These are phyloP conservation scores for Fusarium pilosicola DNA, from an alignment of 2,329 filamentous ascomycete genomes.

Conservation along the genomic window DNA sequence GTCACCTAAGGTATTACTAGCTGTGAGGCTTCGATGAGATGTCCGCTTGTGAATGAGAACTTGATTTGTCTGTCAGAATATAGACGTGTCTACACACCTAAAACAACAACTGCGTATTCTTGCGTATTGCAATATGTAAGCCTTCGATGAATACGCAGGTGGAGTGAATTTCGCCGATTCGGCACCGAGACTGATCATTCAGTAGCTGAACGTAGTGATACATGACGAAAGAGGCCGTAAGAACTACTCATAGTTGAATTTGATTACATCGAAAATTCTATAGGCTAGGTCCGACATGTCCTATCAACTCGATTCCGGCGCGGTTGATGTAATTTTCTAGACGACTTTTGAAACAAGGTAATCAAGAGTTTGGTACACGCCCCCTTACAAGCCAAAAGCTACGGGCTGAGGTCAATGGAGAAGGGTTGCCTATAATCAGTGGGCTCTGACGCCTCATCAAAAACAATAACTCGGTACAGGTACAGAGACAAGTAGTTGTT, in stretches of 20 bases:
- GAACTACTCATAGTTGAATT: fast-evolving
- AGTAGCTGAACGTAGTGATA: background rate
- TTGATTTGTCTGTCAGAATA: background rate
- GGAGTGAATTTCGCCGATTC: background rate
- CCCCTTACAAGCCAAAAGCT: no score
- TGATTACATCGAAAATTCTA: background rate
- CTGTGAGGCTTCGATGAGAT: fast-evolving
- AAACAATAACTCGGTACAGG: background rate
- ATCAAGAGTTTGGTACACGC: background rate
- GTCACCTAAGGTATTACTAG: fast-evolving
- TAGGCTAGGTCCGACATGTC: fast-evolving
- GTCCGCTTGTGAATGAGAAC: fast-evolving
- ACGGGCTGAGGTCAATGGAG: background rate
- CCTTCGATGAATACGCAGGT: background rate
- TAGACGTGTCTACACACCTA: background rate
- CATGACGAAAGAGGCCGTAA: no score
- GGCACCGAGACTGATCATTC: background rate
- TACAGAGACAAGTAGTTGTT: fast-evolving
- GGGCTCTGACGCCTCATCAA: background rate
- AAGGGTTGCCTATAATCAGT: background rate
- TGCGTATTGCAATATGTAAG: background rate
- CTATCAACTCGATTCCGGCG: background rate
- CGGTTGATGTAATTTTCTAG: no score
- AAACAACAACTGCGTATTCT: background rate
- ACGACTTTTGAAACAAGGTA: background rate